Base-by-base conservation (phyloP, 2,329 filamentous ascomycete genomes). In the Balansia obtecta region DNA sequence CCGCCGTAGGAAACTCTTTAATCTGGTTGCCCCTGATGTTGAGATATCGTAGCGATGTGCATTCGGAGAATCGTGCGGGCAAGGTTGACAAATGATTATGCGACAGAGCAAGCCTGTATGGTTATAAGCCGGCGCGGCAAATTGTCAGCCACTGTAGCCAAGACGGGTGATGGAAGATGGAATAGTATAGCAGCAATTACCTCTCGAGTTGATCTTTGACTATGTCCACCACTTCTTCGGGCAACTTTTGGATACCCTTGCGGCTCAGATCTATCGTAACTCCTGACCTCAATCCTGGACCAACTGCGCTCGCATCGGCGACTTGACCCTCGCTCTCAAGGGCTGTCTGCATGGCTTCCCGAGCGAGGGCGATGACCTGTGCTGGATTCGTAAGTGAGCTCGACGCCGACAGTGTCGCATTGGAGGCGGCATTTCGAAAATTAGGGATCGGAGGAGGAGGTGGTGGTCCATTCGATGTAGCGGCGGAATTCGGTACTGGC, bases 11-110 rank as follows among this genome's bases (percentile, higher is more conserved):
- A 51, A 82, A 81, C 57, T 81, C 77, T 53, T 71, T 75, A 61
- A 90, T 82, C 59, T 79, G 73, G 62, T 90, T 91, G 67, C 85
- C 85, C 62, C 86, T 75, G 54, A 89, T 81, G 59, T 91, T 91
- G 53, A 91, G 76, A 63, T 91, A 91, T 54, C 86, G 82, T 53
- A 91, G 69, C 46, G 84, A 85, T 41, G 80, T 83, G 68, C 86
- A 90, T 68, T 89, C 85, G 37, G 83, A 75, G 58, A 90, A 86
- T 49, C 85, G 77, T 22, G 71, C 62, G 6, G 86, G 86, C 45
- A 91, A 78, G n/a, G 77, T 74, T 33, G 79, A 74, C 52, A 89
- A 72, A 57, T 80, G 81, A 65, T 90, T 90, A 68, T 90, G 86
- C n/a, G 86, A 88, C 56, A 91, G 72, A 46, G 86, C 86, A 49